Evolutionary conservation across 2,329 filamentous ascomycete species (phyloP).

Genomic region (Colletotrichum endophyticum): DNA sequence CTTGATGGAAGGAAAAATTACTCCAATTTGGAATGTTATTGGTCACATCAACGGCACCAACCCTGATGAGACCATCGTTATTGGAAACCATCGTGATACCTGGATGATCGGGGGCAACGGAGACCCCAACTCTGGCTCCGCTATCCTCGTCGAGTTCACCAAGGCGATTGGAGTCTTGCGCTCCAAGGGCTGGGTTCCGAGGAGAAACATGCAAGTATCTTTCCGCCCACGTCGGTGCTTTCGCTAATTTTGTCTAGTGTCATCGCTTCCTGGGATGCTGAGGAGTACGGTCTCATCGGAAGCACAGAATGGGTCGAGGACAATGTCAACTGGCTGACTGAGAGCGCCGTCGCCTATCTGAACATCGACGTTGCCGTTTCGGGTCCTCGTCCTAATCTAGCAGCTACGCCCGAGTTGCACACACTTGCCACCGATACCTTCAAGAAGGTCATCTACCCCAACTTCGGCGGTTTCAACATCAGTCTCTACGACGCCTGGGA

Average conservation of each 20-base stretch:
- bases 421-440: slow-evolving; percentile 67
- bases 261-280: slow-evolving; percentile 73
- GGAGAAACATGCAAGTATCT: slow-evolving; percentile 58
- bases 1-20: slow-evolving; percentile 68
- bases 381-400: slow-evolving; percentile 62
- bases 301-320: slow-evolving; percentile 91
- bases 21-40: slow-evolving; percentile 79
- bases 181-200: slow-evolving; percentile 78
- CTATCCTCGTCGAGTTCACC: slow-evolving; percentile 77
- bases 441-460: slow-evolving; percentile 60
- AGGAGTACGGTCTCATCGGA: slow-evolving; percentile 81
- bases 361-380: slow-evolving; percentile 76
- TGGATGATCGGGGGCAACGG: slow-evolving; percentile 87
- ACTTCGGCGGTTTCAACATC: slow-evolving; percentile 57
- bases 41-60: slow-evolving; percentile 81
- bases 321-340: slow-evolving; percentile 75
- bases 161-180: slow-evolving; percentile 74
- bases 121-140: slow-evolving; percentile 82
- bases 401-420: slow-evolving; percentile 71
- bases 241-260: slow-evolving; percentile 53
- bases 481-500: slow-evolving; percentile 47
- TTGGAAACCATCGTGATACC: slow-evolving; percentile 84
- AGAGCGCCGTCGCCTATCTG: slow-evolving; percentile 75
- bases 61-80: slow-evolving; percentile 75
- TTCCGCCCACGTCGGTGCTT: background rate